phyloP scores from a whole-genome alignment of 2,329 filamentous ascomycete species.

The Aspergillus sergii region DNA sequence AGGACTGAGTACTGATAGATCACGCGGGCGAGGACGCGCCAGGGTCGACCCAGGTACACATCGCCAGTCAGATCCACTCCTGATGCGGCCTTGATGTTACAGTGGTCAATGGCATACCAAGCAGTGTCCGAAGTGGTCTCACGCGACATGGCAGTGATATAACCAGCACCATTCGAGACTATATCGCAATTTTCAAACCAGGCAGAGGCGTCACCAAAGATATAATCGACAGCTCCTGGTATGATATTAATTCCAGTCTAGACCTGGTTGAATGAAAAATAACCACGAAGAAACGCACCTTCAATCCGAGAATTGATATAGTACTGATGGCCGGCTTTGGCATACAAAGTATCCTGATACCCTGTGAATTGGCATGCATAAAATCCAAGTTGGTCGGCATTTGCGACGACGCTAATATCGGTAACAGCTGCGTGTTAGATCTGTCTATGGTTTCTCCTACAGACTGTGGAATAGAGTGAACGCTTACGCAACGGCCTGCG shows the following conservation, averaged over 20 bases:
- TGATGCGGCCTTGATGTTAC: slow-evolving; percentile 25
- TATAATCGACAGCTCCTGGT: slow-evolving; percentile 38
- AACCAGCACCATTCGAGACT: slow-evolving; percentile 33
- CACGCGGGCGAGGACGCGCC: slow-evolving; percentile 36
- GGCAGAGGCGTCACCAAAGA: slow-evolving; percentile 36
- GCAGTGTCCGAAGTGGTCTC: slow-evolving; percentile 24
- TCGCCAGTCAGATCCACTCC: slow-evolving; percentile 22
- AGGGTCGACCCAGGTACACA: slow-evolving; percentile 39
- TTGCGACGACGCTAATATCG: slow-evolving; percentile 26
- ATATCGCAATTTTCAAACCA: slow-evolving; percentile 37
- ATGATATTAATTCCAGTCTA: background rate
- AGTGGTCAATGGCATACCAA: slow-evolving; percentile 37
- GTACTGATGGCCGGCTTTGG: slow-evolving; percentile 36
- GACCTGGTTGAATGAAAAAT: background rate
- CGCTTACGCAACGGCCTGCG: slow-evolving; percentile 37
- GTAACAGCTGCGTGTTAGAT: background rate
- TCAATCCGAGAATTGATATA: slow-evolving; percentile 37
- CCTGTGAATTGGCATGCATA: slow-evolving; percentile 39
- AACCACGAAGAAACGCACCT: slow-evolving; percentile 15
- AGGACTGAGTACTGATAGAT: slow-evolving; percentile 37
- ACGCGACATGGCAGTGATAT: slow-evolving; percentile 36
- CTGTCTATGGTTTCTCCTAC: background rate
- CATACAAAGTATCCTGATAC: slow-evolving; percentile 42
- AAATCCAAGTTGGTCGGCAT: slow-evolving; percentile 35
- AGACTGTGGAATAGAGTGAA: background rate